Percentiles rank a stretch among this genome's conserved stretches.
Evolutionary conservation across 2,329 filamentous ascomycete species (phyloP).

Genomic region (Penicillium sp.): DNA sequence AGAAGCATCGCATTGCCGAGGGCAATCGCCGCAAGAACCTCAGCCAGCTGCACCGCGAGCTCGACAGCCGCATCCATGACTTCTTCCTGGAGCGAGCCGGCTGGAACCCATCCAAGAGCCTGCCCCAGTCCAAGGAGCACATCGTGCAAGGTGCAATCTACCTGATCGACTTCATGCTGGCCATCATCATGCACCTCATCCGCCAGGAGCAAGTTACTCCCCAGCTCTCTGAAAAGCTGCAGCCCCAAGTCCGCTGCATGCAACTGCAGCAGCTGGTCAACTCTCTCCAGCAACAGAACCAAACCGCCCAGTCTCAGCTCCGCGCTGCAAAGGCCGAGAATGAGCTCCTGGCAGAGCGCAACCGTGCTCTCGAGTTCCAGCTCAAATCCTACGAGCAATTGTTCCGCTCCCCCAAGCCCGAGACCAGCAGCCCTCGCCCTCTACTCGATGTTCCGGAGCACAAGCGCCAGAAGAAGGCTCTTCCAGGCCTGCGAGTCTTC

Average conservation of each 20-base stretch:
- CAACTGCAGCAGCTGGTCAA: slow-evolving; percentile 35
- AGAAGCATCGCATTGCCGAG: slow-evolving; percentile 41
- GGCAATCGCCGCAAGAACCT: slow-evolving; percentile 41
- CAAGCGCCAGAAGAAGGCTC: slow-evolving; percentile 30
- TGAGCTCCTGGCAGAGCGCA: slow-evolving; percentile 33
- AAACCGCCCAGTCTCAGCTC: slow-evolving; percentile 33
- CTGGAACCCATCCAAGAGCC: slow-evolving; percentile 39
- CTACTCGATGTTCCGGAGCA: slow-evolving; percentile 26
- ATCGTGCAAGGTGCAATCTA: slow-evolving; percentile 39
- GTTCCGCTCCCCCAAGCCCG: slow-evolving; percentile 36
- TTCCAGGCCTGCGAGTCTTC: slow-evolving; percentile 36
- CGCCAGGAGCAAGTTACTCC: slow-evolving; percentile 34
- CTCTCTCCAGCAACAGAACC: slow-evolving; percentile 37
- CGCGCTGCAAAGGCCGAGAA: slow-evolving; percentile 35
- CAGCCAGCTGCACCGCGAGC: slow-evolving; percentile 36
- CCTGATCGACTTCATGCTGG: slow-evolving; percentile 38
- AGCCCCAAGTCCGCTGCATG: slow-evolving; percentile 39
- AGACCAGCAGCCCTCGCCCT: slow-evolving; percentile 26
- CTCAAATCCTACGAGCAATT: slow-evolving; percentile 39
- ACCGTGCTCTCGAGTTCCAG: slow-evolving; percentile 37
- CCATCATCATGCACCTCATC: slow-evolving; percentile 35
- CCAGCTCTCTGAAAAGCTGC: slow-evolving; percentile 37
- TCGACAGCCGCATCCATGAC: slow-evolving; percentile 38
- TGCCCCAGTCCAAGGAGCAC: slow-evolving; percentile 41
- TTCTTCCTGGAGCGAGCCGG: slow-evolving; percentile 39